Conservation (phyloP, 164 flowering plant species). For the Liriodendron chinense region DNA sequence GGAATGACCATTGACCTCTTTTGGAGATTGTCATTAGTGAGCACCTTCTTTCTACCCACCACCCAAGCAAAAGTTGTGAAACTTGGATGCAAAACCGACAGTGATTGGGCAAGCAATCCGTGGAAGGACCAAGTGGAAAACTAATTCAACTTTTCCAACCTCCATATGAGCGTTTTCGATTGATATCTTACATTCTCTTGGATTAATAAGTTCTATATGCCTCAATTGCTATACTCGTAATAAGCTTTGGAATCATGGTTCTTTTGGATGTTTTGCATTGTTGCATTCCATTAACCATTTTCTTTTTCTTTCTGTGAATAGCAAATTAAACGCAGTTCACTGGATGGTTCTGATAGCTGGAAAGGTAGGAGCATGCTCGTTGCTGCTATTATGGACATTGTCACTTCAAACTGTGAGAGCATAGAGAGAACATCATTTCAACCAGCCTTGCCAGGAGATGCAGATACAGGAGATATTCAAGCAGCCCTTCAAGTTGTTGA, state of each 20-base stretch:
- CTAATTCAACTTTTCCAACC: too few relatives aligned
- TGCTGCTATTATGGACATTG: slow-evolving; percentile 93
- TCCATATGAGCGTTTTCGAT: too few relatives aligned
- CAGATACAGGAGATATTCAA: slow-evolving; percentile 83
- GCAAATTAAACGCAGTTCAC: slow-evolving; percentile 64
- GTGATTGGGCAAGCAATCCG: too few relatives aligned
- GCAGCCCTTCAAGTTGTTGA: slow-evolving; percentile 89
- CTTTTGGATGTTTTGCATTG: not conserved
- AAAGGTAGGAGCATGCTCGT: slow-evolving; percentile 99
- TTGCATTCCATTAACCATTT: slow-evolving; percentile 22
- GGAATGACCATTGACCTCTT: too few relatives aligned
- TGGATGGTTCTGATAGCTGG: slow-evolving; percentile 64
- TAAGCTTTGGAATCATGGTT: not conserved
- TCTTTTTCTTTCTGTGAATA: slow-evolving; percentile 41
- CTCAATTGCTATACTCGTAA: too few relatives aligned
- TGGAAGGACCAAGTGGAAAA: too few relatives aligned
- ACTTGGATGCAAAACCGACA: too few relatives aligned
- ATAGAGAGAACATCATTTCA: slow-evolving; percentile 45
- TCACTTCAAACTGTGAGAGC: slow-evolving; percentile 79
- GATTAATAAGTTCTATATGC: too few relatives aligned
- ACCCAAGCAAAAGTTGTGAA: too few relatives aligned
- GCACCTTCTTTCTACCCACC: too few relatives aligned
- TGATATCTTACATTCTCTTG: too few relatives aligned
- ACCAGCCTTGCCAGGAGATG: slow-evolving; percentile 68
- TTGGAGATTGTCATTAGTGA: too few relatives aligned